Evolutionary conservation across 2,329 filamentous ascomycete species (phyloP).

Genomic region (Aspergillus brunneoviolaceus): DNA sequence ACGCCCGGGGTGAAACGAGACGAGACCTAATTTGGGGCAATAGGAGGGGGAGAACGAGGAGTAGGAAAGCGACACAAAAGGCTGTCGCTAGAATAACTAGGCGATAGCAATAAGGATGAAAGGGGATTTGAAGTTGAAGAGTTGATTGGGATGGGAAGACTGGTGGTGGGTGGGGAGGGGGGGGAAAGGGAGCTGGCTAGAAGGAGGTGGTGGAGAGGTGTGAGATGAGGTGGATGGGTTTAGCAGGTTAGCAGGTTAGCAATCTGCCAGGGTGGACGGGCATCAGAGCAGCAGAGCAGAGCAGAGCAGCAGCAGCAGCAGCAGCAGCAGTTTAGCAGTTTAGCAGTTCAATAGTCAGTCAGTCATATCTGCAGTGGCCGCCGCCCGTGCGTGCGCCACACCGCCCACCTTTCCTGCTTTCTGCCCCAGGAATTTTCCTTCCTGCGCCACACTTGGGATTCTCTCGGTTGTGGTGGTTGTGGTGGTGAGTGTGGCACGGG

Average conservation of each 20-base stretch:
- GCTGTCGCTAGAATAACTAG: slow-evolving; percentile 5
- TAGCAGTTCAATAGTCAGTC: too few relatives aligned
- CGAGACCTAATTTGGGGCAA: slow-evolving; percentile 4
- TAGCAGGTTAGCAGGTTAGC: slow-evolving; percentile 8
- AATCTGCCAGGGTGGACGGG: slow-evolving; percentile 16
- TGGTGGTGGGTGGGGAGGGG: background rate
- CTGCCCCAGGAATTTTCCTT: background rate
- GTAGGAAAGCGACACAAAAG: slow-evolving; percentile 11
- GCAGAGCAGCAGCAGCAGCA: slow-evolving; percentile 1
- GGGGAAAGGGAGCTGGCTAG: background rate
- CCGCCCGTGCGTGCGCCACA: slow-evolving; percentile 22
- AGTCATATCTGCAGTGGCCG: slow-evolving; percentile 7
- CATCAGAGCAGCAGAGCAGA: background rate
- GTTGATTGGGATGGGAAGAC: background rate
- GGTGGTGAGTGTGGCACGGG: too few relatives aligned
- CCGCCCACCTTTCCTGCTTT: slow-evolving; percentile 5
- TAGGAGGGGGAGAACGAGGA: background rate
- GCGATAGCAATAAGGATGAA: background rate
- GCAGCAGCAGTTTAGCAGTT: background rate
- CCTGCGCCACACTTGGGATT: background rate
- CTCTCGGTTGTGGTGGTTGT: too few relatives aligned
- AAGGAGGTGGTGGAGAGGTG: background rate
- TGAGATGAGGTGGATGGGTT: slow-evolving; percentile 7
- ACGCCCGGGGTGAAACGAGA: slow-evolving; percentile 11
- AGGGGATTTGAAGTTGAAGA: background rate